phyloP scores from a whole-genome alignment of 805 yeast species.

The Candida odintsovae region DNA sequence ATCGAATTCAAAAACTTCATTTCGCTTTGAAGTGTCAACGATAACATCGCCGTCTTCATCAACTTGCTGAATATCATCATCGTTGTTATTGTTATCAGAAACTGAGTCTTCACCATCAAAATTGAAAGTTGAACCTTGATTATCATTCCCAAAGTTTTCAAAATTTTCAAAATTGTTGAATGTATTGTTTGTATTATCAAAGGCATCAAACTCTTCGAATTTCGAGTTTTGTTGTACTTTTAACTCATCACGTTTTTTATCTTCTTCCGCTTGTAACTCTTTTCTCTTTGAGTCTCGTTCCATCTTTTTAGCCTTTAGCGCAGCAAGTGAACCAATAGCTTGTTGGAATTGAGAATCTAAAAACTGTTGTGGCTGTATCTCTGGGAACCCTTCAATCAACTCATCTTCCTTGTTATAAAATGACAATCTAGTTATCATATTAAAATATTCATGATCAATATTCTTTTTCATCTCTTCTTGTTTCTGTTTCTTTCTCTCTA shows the following conservation, averaged over 20 bases:
- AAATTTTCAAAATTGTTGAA: conserved; percentile 29
- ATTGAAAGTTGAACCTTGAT: background rate
- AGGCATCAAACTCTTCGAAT: conserved; percentile 5
- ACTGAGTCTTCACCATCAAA: background rate
- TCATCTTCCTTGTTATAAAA: conserved; percentile 7
- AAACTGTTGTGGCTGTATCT: conserved; percentile 16
- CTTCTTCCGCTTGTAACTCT: conserved; percentile 9
- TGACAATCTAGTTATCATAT: conserved; percentile 9
- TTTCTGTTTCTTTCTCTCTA: conserved; percentile 27
- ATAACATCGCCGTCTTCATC: background rate
- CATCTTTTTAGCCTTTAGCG: conserved; percentile 29
- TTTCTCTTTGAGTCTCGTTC: conserved; percentile 23
- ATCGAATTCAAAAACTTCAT: background rate
- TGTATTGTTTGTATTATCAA: conserved; percentile 17
- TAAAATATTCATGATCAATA: conserved; percentile 9
- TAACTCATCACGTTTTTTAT: conserved; percentile 6
- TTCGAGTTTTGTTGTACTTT: background rate
- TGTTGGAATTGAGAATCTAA: conserved; percentile 28
- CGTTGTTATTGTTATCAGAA: background rate
- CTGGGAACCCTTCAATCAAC: conserved; percentile 2
- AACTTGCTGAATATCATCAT: background rate
- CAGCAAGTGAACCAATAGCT: conserved; percentile 26
- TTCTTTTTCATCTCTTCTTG: conserved; percentile 6
- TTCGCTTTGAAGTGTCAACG: background rate
- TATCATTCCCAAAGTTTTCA: conserved; percentile 17